Evolutionary conservation across 2,329 filamentous ascomycete genomes (phyloP).

Genomic region (Pseudogymnoascus sp.): DNA sequence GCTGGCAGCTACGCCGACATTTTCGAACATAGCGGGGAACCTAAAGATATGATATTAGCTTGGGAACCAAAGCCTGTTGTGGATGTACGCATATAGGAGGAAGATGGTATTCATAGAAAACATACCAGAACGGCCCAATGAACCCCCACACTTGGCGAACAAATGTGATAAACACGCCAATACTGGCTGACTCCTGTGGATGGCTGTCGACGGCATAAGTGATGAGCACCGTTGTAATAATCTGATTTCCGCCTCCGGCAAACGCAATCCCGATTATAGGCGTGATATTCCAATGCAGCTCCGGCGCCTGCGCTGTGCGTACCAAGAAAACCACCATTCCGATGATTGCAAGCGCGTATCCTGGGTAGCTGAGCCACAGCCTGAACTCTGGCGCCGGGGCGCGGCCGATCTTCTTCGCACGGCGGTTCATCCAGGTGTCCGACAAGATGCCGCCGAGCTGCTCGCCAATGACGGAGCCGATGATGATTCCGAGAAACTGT

Average conservation of each 20-base stretch:
- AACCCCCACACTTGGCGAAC: slow-evolving; percentile 49
- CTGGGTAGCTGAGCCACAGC: slow-evolving; percentile 50
- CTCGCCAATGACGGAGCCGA: slow-evolving; percentile 51
- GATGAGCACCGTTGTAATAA: slow-evolving; percentile 52
- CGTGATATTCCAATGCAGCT: slow-evolving; percentile 46
- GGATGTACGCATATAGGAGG: background rate
- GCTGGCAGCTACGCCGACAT: slow-evolving; percentile 28
- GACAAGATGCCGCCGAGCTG: slow-evolving; percentile 48
- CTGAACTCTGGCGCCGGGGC: slow-evolving; percentile 43
- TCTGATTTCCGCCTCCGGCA: slow-evolving; percentile 49
- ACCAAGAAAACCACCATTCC: slow-evolving; percentile 50
- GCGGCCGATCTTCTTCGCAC: slow-evolving; percentile 29
- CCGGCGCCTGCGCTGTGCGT: slow-evolving; percentile 37
- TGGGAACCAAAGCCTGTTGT: background rate
- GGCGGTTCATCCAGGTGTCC: slow-evolving; percentile 45
- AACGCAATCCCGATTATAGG: slow-evolving; percentile 48
- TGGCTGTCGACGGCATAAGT: slow-evolving; percentile 56
- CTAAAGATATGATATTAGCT: slow-evolving; percentile 16
- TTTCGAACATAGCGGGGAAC: slow-evolving; percentile 35
- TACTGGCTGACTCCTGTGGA: slow-evolving; percentile 42
- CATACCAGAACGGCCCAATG: slow-evolving; percentile 22
- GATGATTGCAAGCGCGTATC: slow-evolving; percentile 42
- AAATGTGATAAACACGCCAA: slow-evolving; percentile 53
- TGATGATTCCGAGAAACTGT: slow-evolving; percentile 49
- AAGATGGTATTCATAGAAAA: background rate